Base-by-base conservation (phyloP, 257 asterid species). In the Solanum virginianum region DNA sequence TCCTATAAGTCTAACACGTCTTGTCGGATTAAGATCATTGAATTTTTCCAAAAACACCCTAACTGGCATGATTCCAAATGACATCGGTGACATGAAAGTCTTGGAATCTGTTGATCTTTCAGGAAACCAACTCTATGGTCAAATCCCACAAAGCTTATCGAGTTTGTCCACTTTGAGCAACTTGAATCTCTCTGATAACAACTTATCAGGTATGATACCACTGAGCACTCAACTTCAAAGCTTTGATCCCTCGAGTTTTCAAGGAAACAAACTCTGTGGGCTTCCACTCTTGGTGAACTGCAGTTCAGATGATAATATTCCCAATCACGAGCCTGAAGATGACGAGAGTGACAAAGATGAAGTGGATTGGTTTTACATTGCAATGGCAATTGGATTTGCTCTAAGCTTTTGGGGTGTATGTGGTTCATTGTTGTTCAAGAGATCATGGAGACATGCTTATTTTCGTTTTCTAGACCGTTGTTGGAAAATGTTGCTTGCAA, bases 41-140 rank as follows among this genome's bases (percentile, higher is more conserved):
- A 88, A 88, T 83, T 39, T 88, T 17, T 91, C 92, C 9, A 70
- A 54, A 17, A 91, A 89, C 84, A 86, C 68, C 0, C 29, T 91
- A 2, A 39, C 24, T 6, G 91, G 92, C 10, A 85, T 62, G 71
- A 86, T 90, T 63, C 92, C 90, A n/a, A 57, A 11, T 49, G 69
- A 47, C 17, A 86, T 88, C 56, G 86, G 57, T 22, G 56, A 81
- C 4, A 18, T 88, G 88, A 80, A 80, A 63, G 16, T 24, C 22
- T 15, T 84, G 53, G 74, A 80, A 71, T 86, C 85, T 5, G 24
- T 84, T 55, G 89, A 86, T 83, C 8, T 55, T 55, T 55, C 60
- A 55, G 4, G 16, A 55, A 87, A 87, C 53, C 55, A 87, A 16
- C 55, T 87, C 45, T 43, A n/a, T 18, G 85, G 85, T 26, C 17